phyloP scores from a whole-genome alignment of 2,329 filamentous ascomycete species.

The Calonectria crousiana region DNA sequence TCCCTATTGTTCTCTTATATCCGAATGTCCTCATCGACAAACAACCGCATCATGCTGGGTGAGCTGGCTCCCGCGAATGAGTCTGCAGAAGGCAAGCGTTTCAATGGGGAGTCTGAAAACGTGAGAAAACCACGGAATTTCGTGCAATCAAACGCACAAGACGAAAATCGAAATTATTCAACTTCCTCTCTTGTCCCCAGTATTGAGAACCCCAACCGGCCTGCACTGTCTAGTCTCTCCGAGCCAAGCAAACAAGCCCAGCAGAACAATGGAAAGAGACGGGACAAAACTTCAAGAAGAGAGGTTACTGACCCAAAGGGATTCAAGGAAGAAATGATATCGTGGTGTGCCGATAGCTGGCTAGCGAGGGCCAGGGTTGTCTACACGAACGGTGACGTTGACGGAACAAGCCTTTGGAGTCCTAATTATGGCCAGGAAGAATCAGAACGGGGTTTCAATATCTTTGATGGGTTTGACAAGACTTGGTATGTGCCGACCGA shows the following conservation, averaged over 20 bases:
- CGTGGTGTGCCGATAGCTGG: slow-evolving; percentile 34
- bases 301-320: slow-evolving; percentile 15
- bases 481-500: slow-evolving; percentile 40
- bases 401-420: slow-evolving; percentile 38
- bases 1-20: not conserved
- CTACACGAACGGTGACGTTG: slow-evolving; percentile 29
- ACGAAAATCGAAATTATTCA: not conserved
- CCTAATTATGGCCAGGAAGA: slow-evolving; percentile 25
- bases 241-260: slow-evolving; percentile 10
- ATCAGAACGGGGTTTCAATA: slow-evolving; percentile 16
- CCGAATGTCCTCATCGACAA: not conserved
- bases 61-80: not conserved
- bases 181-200: not conserved
- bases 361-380: slow-evolving; percentile 34
- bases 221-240: not conserved
- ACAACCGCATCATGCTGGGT: not conserved
- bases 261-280: not conserved
- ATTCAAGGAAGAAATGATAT: slow-evolving; percentile 36
- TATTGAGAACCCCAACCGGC: not conserved
- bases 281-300: not conserved
- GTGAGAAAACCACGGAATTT: too few relatives aligned
- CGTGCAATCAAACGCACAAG: not conserved
- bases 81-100: not conserved
- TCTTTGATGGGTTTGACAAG: slow-evolving; percentile 41
- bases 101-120: too few relatives aligned